Conservation (phyloP, 2,329 filamentous ascomycete genomes). For the Penicillium freii region DNA sequence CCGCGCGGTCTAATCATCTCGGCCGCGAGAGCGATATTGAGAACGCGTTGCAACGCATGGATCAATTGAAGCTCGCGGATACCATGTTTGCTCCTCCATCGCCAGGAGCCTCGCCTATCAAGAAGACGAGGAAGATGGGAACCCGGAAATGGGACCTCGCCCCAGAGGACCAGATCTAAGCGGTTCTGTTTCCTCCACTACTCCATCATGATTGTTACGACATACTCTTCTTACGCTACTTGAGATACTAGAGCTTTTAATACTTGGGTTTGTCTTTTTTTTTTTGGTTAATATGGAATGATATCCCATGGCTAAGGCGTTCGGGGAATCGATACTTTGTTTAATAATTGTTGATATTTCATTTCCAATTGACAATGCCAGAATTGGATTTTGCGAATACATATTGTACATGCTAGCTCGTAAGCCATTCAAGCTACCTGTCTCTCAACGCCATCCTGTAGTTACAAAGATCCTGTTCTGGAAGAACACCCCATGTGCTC, state of each 20-base stretch:
- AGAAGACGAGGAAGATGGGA: conserved; percentile 46
- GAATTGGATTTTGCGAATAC: conserved; percentile 2
- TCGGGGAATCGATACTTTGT: conserved; percentile 4
- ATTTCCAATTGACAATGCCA: conserved; percentile 1
- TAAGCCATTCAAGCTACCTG: background rate
- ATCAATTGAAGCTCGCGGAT: conserved; percentile 40
- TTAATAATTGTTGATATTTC: conserved; percentile 1
- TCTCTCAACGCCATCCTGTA: conserved; percentile 3
- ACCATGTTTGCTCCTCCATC: conserved; percentile 31
- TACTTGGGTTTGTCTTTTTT: background rate
- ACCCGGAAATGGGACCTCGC: conserved; percentile 50
- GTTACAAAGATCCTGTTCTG: background rate
- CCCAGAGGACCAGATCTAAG: conserved; percentile 40
- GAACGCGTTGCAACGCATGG: conserved; percentile 39
- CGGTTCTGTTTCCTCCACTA: background rate
- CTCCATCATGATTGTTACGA: conserved; percentile 21
- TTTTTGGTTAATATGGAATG: conserved; percentile 15
- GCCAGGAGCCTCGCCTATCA: conserved; percentile 32
- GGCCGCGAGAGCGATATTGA: conserved; percentile 43
- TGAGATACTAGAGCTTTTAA: conserved; percentile 4
- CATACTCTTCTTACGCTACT: conserved; percentile 5
- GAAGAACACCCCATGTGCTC: background rate
- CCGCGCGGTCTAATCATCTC: conserved; percentile 31
- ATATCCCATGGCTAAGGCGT: conserved; percentile 19
- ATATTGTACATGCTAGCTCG: conserved; percentile 12